phyloP scores from a whole-genome alignment of 306 rosid species.

The Acacia acuminata region DNA sequence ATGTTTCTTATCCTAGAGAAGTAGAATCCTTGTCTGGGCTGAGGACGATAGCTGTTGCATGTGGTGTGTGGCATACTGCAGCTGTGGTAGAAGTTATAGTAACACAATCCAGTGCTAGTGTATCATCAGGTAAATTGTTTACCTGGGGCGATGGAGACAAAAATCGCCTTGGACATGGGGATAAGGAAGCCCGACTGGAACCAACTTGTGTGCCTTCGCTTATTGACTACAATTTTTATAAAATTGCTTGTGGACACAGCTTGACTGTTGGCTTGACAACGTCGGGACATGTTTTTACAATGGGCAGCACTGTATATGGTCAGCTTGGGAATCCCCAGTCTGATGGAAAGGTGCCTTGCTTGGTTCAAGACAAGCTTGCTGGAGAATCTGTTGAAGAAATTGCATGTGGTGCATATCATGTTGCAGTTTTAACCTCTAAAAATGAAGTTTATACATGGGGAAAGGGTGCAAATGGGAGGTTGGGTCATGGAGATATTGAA shows the following conservation, averaged over 20 bases:
- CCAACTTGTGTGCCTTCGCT: slow-evolving; percentile 90
- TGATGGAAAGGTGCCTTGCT: slow-evolving; percentile 85
- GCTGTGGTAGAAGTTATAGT: slow-evolving; percentile 95
- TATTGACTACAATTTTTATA: slow-evolving; percentile 83
- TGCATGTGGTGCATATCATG: slow-evolving; percentile 96
- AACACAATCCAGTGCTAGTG: slow-evolving; percentile 85
- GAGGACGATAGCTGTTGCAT: slow-evolving; percentile 95
- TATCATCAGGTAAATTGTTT: slow-evolving; percentile 85
- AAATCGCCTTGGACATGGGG: slow-evolving; percentile 98
- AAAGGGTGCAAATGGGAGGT: slow-evolving; percentile 97
- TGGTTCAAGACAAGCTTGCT: slow-evolving; percentile 78
- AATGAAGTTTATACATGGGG: slow-evolving; percentile 99
- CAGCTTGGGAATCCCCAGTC: slow-evolving; percentile 93
- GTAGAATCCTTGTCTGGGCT: slow-evolving; percentile 88
- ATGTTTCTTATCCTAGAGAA: slow-evolving; percentile 77
- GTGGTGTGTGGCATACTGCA: slow-evolving; percentile 99
- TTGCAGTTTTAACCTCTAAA: slow-evolving; percentile 71
- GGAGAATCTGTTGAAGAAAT: slow-evolving; percentile 86
- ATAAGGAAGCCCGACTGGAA: slow-evolving; percentile 87
- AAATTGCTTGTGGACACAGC: slow-evolving; percentile 98
- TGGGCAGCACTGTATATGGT: slow-evolving; percentile 98
- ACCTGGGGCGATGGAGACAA: slow-evolving; percentile 99
- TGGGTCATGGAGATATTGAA: slow-evolving; percentile 97
- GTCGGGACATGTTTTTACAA: slow-evolving; percentile 83
- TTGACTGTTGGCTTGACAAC: slow-evolving; percentile 90